phyloP scores from a whole-genome alignment of 108 stramenopile species.

The Aurantiochytrium sp. region DNA sequence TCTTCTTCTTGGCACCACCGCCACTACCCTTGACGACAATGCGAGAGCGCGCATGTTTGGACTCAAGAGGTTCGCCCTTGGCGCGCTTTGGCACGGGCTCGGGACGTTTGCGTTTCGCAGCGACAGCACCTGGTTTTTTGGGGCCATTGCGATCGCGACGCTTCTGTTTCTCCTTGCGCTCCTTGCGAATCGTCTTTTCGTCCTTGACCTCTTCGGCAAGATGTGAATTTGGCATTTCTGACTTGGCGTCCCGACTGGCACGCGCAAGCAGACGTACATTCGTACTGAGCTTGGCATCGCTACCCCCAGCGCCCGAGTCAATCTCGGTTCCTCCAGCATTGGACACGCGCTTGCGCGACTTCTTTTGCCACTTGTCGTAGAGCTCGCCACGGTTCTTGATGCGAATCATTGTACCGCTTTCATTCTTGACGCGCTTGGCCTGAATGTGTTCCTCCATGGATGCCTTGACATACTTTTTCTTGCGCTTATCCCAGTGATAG shows the following conservation, averaged over 20 bases:
- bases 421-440: conserved; percentile 13
- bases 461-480: conserved; percentile 69
- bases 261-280: background rate
- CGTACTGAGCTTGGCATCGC: background rate
- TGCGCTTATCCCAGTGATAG: conserved; percentile 92
- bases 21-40: background rate
- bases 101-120: background rate
- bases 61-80: background rate
- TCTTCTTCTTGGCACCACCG: too few species aligned
- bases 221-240: background rate
- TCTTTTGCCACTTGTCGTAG: conserved; percentile 92
- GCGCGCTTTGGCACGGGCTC: background rate
- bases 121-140: background rate
- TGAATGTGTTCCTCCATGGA: conserved; percentile 30
- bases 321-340: background rate
- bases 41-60: background rate
- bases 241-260: background rate
- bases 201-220: background rate
- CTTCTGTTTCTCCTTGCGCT: conserved; percentile 10
- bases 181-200: background rate
- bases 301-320: background rate
- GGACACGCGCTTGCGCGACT: conserved; percentile 73
- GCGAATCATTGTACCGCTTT: conserved; percentile 25
- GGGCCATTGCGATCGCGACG: background rate
- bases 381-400: conserved; percentile 71